Evolutionary conservation across 208 protist species (phyloP), one percentile per base, ranked within the genome.

Genomic region (Angomonas deanei): DNA sequence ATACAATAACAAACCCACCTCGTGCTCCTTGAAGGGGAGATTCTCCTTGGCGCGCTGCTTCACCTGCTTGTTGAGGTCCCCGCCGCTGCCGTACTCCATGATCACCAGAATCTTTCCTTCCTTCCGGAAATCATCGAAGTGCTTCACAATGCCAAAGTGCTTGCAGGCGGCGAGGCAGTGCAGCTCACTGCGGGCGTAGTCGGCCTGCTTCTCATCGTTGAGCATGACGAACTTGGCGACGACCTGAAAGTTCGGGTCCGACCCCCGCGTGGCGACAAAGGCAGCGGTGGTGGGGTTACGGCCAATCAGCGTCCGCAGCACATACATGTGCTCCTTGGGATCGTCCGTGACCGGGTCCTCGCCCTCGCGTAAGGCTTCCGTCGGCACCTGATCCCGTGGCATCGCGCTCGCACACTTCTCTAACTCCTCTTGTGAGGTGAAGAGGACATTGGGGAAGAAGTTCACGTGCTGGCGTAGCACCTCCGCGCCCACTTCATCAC

Each of bases 141-240:
- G 85, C 66, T 93, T 84, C 27, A 96, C 83, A 72, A 96, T 93
- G 26, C 86, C 84, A 55, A 91, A 90, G 69, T 96, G 88, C n/a
- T 68, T 68, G 69, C 87, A 94, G n/a, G 84, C 82, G 32, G 87
- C 84, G 15, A 94, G 72, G 69, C 87, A 94, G 61, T 94, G 84
- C 58, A 91, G 67, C 69, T 94, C 87, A 68, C 84, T 91, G 28
- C 84, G 81, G 3, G 87, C 87, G 70, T 93, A 93, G 21, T 74
- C 57, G 10, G 87, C 75, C 63, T 94, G 87, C 65, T 86, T 89
- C 17, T 94, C 87, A 28, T 89, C 87, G 67, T 75, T 91, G 28
- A 94, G 74, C 72, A 84, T 85, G 34, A 94, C 80, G 67, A 94
- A 91, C 76, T 94, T 94, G 21, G 80, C 87, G 15, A 94, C 84